Base-by-base conservation (phyloP, 2,329 filamentous ascomycete genomes). In the Aspergillus novofumigatus region DNA sequence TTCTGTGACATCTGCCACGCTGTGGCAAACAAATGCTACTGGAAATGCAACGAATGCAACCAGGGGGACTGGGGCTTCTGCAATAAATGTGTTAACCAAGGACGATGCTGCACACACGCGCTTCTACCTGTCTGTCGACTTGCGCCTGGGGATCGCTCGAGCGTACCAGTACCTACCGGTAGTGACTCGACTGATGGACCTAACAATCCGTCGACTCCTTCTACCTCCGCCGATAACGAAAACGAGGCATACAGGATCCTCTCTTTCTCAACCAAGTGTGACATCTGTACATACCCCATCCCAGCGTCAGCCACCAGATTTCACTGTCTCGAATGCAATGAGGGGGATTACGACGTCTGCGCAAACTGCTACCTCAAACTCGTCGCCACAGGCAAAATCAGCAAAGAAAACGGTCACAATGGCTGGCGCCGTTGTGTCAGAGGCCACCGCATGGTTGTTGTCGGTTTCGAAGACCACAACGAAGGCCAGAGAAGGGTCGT, bases 1-100 rank as follows among this genome's bases (percentile, higher is more conserved):
- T 97, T 97, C 72, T 97, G 93, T 70, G 85, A 88, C 41, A 82
- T 83, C 50, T 97, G 93, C 70, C 78, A 82, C 20, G 79, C 83
- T 0, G 89, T 86, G 78, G 83, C 91, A 0, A 92, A 95, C 66
- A 83, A 88, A 52, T 94, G 91, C 73, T 96, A 90, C 74, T 97
- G 92, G 93, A 87, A 90, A 60, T 97, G 93, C 72, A 85, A 89
- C 58, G 72, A 82, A 26, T 97, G 93, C 75, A 96, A 96, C 66
- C 86, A 94, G 60, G 93, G 91, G 4, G 92, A 95, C 68, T 97
- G 92, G 92, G 93, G 93, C 0, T 97, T 91, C 70, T 97, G 93
- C 75, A 91, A 92, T 65, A 78, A 82, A 59, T 97, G 93, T 63
- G 91, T 96, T 29, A 92, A 93, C 58, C 86, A 88, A 71, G 92